Evolutionary conservation across 1,284 basidiomycete genomes (phyloP).

Genomic region (Trichosporon sp.): DNA sequence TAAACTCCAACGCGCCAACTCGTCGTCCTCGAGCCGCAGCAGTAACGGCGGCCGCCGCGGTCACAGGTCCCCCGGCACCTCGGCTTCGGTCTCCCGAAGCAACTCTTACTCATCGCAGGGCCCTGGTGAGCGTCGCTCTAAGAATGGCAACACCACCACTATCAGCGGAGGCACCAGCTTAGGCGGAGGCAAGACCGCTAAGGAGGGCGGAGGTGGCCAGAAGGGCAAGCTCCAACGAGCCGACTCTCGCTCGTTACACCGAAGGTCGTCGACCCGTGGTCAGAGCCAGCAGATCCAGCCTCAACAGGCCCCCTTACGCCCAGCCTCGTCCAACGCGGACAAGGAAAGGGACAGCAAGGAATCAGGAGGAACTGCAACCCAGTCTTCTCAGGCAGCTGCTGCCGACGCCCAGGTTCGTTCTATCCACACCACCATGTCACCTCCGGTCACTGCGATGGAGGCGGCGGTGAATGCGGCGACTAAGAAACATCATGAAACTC

Average conservation of each 20-base stretch:
- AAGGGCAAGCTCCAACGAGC: constrained; percentile 17
- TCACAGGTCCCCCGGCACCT: constrained; percentile 31
- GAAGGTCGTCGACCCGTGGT: constrained; percentile 25
- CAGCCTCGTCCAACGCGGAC: constrained; percentile 29
- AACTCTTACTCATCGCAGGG: constrained; percentile 43
- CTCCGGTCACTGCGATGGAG: constrained; percentile 48
- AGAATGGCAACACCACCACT: constrained; percentile 45
- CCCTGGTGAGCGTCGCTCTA: constrained; percentile 35
- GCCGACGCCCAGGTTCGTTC: constrained; percentile 30
- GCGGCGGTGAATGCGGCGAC: constrained; percentile 49
- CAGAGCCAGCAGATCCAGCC: constrained; percentile 16
- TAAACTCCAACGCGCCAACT: constrained; percentile 34
- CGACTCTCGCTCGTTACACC: constrained; percentile 23
- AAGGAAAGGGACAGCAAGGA: constrained; percentile 27
- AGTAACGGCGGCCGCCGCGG: constrained; percentile 38
- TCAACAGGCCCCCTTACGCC: constrained; percentile 22
- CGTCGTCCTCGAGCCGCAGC: constrained; percentile 35
- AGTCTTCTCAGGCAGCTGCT: constrained; percentile 23
- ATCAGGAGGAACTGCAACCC: constrained; percentile 19
- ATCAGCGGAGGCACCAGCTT: constrained; percentile 49
- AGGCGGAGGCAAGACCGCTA: constrained; percentile 30
- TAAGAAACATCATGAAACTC: constrained; percentile 42
- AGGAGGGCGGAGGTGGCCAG: constrained; percentile 13
- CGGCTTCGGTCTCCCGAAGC: constrained; percentile 39
- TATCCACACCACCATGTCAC: constrained; percentile 40